Evolutionary conservation across 805 yeast genomes (phyloP).

Genomic region (Kazachstania taianensis): DNA sequence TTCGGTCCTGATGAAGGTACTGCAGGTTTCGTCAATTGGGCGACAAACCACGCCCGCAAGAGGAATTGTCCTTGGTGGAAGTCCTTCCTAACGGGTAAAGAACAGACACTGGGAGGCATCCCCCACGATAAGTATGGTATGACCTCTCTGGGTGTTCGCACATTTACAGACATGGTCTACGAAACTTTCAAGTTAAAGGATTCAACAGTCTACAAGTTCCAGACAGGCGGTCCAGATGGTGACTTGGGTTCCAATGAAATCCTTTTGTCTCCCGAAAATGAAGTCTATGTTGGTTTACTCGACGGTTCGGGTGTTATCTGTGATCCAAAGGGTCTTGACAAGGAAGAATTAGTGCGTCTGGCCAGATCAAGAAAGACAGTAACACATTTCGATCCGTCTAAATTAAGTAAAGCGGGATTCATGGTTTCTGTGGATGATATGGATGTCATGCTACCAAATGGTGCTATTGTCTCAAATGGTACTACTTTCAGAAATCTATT

Average conservation of each 20-base stretch:
- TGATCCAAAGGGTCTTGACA: conserved; percentile 84
- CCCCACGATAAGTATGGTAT: conserved; percentile 98
- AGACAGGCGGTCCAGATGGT: conserved; percentile 99
- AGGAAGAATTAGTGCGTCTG: conserved; percentile 62
- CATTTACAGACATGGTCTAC: conserved; percentile 80
- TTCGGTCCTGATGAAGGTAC: conserved; percentile 99
- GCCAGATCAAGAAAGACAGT: conserved; percentile 74
- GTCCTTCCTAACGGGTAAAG: conserved; percentile 94
- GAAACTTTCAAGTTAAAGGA: conserved; percentile 58
- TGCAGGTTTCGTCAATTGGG: conserved; percentile 94
- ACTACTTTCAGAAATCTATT: conserved; percentile 81
- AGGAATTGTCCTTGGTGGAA: conserved; percentile 99
- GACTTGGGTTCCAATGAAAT: conserved; percentile 96
- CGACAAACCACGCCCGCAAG: conserved; percentile 80
- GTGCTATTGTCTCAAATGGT: conserved; percentile 66
- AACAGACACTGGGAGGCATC: conserved; percentile 87
- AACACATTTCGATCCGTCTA: conserved; percentile 52
- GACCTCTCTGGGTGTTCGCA: conserved; percentile 91
- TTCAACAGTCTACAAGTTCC: conserved; percentile 61
- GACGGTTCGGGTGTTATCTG: conserved; percentile 95
- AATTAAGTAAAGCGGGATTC: conserved; percentile 68
- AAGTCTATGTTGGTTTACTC: conserved; percentile 76
- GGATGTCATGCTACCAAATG: conserved; percentile 69
- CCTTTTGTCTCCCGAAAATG: conserved; percentile 63
- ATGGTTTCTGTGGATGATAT: conserved; percentile 76